Conservation (phyloP, 164 flowering plant species). For the Berberis thunbergii region DNA sequence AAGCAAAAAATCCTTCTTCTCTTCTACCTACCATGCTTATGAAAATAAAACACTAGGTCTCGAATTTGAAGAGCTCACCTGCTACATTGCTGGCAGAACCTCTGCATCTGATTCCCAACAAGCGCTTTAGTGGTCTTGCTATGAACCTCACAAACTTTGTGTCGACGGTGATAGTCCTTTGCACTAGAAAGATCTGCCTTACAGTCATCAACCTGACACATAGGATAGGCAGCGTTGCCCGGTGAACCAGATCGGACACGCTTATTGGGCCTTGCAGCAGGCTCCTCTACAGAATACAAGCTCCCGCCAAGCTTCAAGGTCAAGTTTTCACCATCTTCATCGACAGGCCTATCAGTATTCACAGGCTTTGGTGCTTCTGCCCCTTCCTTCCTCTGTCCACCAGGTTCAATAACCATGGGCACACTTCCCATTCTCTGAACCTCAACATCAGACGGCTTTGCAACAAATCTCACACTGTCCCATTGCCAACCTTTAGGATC, state of each 20-base stretch:
- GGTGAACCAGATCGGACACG: constrained; percentile 71
- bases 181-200: constrained; percentile 62
- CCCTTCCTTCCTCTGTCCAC: constrained; percentile 11
- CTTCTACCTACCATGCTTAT: background rate
- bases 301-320: constrained; percentile 49
- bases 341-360: constrained; percentile 6
- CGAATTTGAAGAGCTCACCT: constrained; percentile 29
- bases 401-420: background rate
- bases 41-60: background rate
- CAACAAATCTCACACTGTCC: constrained; percentile 56
- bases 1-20: background rate
- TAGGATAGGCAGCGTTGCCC: constrained; percentile 42
- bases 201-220: constrained; percentile 88
- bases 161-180: constrained; percentile 86
- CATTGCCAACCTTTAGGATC: constrained; percentile 65
- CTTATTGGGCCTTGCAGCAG: constrained; percentile 38
- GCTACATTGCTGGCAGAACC: constrained; percentile 98
- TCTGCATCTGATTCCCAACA: constrained; percentile 75
- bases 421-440: constrained; percentile 4
- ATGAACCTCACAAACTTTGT: constrained; percentile 80
- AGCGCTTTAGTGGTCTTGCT: constrained; percentile 72
- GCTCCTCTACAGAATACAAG: constrained; percentile 18
- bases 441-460: constrained; percentile 38
- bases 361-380: constrained; percentile 5
- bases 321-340: constrained; percentile 37